Evolutionary conservation across 2,329 filamentous ascomycete species (phyloP), one percentile per base, ranked within the genome.

Genomic region (Xylariaceae sp.): DNA sequence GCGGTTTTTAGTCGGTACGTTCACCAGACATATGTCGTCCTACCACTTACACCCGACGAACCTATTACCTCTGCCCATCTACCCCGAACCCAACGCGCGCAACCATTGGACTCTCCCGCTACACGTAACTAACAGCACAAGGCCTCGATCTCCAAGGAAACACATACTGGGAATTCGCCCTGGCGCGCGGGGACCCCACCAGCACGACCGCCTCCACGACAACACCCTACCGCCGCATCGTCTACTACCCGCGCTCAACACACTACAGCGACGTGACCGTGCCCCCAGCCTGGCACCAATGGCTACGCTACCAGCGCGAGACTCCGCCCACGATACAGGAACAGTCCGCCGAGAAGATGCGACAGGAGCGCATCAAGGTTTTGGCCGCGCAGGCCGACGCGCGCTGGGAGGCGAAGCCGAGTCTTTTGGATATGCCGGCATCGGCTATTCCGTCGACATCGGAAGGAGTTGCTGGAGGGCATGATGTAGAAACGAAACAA

Each of bases 151-250:
- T 88, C 59, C 69, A 82, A 23, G 84, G 85, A 57, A 88, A 88
- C 74, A 87, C 85, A 3, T 88, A 82, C 76, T 88, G 86, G 85
- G 83, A 87, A 67, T 87, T 88, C 73, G 79, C 78, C 60, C 80
- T 86, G 64, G 67, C 73, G 5, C 76, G 78, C 57, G 73, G 74
- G 61, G 67, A 72, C 58, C 58, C 51, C 39, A 55, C 58, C 35
- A 18, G 17, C 17, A 18, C 17, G 17, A n/a, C n/a, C n/a, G 51
- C 61, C 59, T 4, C 60, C 66, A 30, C 44, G 59, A 4, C 61
- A 66, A 39, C 39, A 60, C 66, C 59, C 64, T 82, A 81, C 79
- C 82, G 85, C 37, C 82, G 85, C 70, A 86, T 87, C 63, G 83
- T 87, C 53, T 69, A 83, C 66, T 85, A 83, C 72, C 83, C 84